Evolutionary conservation across 257 asterid species (phyloP).

Genomic region (Ehretia macrophylla): DNA sequence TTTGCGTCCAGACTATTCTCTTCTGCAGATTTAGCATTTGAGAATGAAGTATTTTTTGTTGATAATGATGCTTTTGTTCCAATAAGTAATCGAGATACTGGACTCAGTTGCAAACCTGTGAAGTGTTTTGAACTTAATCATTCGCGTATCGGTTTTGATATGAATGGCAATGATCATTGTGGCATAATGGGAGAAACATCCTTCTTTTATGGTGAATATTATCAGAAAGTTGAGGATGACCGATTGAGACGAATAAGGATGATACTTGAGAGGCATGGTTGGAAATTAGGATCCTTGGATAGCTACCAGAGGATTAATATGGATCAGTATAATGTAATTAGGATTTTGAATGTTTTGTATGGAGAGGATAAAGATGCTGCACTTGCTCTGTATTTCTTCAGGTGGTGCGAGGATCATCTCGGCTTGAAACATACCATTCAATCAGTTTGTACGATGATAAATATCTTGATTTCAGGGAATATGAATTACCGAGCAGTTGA

Average conservation of each 20-base stretch:
- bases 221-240: neutral
- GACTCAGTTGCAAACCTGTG: no score
- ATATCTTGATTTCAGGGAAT: constrained; percentile 21
- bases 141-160: neutral
- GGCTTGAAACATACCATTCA: constrained; percentile 6
- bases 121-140: neutral
- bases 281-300: constrained; percentile 15
- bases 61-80: neutral
- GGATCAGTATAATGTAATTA: constrained; percentile 7
- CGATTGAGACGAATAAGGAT: constrained; percentile 9
- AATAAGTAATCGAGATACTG: neutral
- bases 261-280: constrained; percentile 12
- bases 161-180: neutral
- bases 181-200: constrained; percentile 1
- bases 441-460: constrained; percentile 17
- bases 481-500: constrained; percentile 23
- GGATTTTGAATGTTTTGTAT: constrained; percentile 14
- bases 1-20: constrained; percentile 3
- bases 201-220: neutral
- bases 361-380: constrained; percentile 15
- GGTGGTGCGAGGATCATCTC: constrained; percentile 11
- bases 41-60: neutral
- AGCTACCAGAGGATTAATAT: constrained; percentile 4
- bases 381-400: constrained; percentile 18
- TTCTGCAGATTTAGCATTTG: constrained; percentile 3